Base-by-base conservation (phyloP, 1,284 basidiomycete species). In the Tetrapyrgos nigripes region DNA sequence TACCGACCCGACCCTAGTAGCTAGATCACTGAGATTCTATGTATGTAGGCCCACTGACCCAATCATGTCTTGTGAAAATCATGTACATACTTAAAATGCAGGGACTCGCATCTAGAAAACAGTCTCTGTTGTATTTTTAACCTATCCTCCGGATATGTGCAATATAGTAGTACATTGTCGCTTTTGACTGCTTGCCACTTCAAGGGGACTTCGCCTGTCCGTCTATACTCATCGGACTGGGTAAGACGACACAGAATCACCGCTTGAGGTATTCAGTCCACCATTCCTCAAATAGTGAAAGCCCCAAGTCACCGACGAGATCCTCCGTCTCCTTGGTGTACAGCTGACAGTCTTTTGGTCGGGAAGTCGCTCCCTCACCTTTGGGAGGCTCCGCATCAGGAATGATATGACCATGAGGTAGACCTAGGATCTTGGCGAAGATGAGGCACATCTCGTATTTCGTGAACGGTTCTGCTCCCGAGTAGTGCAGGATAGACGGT, bases 371-470 rank as follows among this genome's bases (percentile, higher is more conserved):
- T 8, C 83, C 86, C 10, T 73, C 72, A 3, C 80, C 81, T 48
- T 77, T 81, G 0, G 92, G 91, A 3, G 84, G 79, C 10, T 88
- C 81, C 0, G 83, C 78, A 48, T 93, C 87, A 0, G 91, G 83
- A 24, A 84, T 75, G 63, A 94, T 87, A 65, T 92, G 89, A 9
- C 60, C 68, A 66, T 91, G 87, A 6, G 87, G 79, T 6, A 92
- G 71, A 6, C 81, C 78, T 19, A 93, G 81, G 44, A 92, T 81
- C 61, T 81, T 81, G 9, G 89, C 83, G 64, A 93, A 92, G 46
- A 91, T 76, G 27, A 91, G 78, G 70, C 90, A 92, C 60, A 95
- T 94, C 65, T 89, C 89, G 71, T 93, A 94, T 74, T 95, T 95
- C 3, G 93, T 94, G 71, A 88, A 88, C 6, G 88, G 85, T 68